A percentile compares a stretch with the other conserved stretches of the same genome.
Evolutionary conservation across 352 stramenopile species (phyloP).

Genomic region (Blastocystis sp.): DNA sequence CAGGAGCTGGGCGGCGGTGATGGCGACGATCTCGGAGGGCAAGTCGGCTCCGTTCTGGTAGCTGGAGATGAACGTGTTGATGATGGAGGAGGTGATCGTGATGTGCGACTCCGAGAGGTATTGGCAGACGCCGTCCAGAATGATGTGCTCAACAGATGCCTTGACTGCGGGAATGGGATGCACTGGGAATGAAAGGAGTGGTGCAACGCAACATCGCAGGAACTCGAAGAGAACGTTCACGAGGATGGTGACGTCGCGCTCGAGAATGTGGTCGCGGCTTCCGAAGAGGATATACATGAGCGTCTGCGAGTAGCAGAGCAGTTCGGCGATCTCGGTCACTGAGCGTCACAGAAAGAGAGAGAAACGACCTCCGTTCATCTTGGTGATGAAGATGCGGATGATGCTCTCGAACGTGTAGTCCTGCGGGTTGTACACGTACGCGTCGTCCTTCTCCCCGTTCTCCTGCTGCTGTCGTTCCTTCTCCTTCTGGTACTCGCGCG

Average conservation of each 20-base stretch:
- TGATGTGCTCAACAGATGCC: slow-evolving; percentile 28
- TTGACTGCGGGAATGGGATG: slow-evolving; percentile 49
- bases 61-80: neutral
- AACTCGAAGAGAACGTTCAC: slow-evolving; percentile 39
- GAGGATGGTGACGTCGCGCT: slow-evolving; percentile 35
- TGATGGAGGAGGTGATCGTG: slow-evolving; percentile 17
- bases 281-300: slow-evolving; percentile 29
- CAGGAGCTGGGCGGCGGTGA: slow-evolving; percentile 22
- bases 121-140: slow-evolving; percentile 27
- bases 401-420: slow-evolving; percentile 43
- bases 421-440: neutral
- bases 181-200: neutral
- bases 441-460: neutral
- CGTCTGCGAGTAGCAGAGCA: slow-evolving; percentile 29
- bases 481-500: neutral
- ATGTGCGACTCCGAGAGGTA: slow-evolving; percentile 29
- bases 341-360: neutral
- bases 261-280: neutral
- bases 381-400: slow-evolving; percentile 2
- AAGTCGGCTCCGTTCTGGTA: slow-evolving; percentile 15
- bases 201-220: neutral
- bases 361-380: neutral
- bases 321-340: slow-evolving; percentile 2
- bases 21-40: slow-evolving; percentile 14
- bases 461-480: neutral